Conservation (phyloP, 2,329 filamentous ascomycete species). For the Exophiala lecanii-corni region DNA sequence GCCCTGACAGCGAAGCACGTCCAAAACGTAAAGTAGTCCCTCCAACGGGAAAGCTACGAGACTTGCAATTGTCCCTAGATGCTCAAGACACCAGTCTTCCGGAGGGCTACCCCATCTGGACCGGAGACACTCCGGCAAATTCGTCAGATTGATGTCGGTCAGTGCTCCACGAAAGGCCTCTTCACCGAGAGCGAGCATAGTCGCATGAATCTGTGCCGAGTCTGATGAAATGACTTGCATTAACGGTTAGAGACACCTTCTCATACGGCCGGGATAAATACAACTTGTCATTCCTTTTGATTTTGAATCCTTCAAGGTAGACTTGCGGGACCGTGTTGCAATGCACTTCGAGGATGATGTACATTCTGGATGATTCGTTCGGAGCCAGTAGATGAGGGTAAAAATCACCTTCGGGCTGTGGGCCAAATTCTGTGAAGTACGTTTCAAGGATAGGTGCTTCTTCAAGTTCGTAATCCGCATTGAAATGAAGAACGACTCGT, state of each 20-base stretch:
- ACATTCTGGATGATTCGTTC: constrained; percentile 6
- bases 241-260: neutral
- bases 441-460: constrained; percentile 1
- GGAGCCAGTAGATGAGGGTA: constrained; percentile 8
- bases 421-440: neutral
- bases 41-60: too few species aligned
- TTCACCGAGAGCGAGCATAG: neutral
- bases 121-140: neutral
- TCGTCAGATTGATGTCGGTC: constrained; percentile 2
- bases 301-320: neutral
- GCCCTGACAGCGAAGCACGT: too few species aligned
- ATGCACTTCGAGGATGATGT: constrained; percentile 4
- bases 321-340: neutral
- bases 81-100: constrained; percentile 3
- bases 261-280: neutral
- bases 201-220: neutral
- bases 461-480: constrained; percentile 5
- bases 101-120: neutral
- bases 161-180: neutral
- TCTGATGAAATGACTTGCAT: neutral
- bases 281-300: constrained; percentile 1
- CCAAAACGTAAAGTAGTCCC: too few species aligned
- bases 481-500: constrained; percentile 6
- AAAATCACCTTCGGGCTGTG: neutral
- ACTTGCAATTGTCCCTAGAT: too few species aligned